Base-by-base conservation (phyloP, 2,329 filamentous ascomycete species). In the Pseudocercospora fuligena region DNA sequence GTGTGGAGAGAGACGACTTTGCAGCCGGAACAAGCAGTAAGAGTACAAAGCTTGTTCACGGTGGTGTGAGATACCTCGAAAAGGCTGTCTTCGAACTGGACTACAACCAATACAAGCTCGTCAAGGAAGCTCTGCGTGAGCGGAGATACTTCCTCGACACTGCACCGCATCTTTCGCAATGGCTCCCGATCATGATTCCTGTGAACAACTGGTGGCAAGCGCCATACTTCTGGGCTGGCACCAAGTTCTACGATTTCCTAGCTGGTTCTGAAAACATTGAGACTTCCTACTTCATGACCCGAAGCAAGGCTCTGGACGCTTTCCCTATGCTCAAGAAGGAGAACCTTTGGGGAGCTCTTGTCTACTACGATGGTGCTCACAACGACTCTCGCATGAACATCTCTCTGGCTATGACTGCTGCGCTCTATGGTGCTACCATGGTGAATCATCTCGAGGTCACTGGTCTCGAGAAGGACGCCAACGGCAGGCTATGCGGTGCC, bases 321-420 rank as follows among this genome's bases (percentile, higher is more conserved):
- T 96, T 96, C 76, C 93, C 93, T 7, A 95, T 96, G 92, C 80
- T 96, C 71, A 94, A 92, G 81, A 90, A 88, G 76, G 89, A 91
- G 49, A 88, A 90, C 70, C 83, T 96, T 14, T 87, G 93, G 53
- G 93, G 93, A 67, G 92, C 92, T 65, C 82, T 96, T 74, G 92
- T 96, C 25, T 97, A 97, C 83, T 96, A 96, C 78, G 92, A 97
- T 81, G 93, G 93, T 73, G 92, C 92, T 31, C 93, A 97, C 81
- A 97, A 97, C 76, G 93, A 97, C 79, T 95, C 92, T 21, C 88
- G 93, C 59, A 96, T 97, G 92, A 96, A 96, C 76, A 90, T 95
- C 29, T 94, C 92, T 8, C 84, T 96, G 65, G 92, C 92, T 21
- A 92, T 94, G 88, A 96, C 93, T 19, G 92, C 92, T 64, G 92